Percentiles rank a stretch among this genome's conserved stretches.
Evolutionary conservation across 2,329 filamentous ascomycete genomes (phyloP).

Genomic region (Calonectria hawksworthii): DNA sequence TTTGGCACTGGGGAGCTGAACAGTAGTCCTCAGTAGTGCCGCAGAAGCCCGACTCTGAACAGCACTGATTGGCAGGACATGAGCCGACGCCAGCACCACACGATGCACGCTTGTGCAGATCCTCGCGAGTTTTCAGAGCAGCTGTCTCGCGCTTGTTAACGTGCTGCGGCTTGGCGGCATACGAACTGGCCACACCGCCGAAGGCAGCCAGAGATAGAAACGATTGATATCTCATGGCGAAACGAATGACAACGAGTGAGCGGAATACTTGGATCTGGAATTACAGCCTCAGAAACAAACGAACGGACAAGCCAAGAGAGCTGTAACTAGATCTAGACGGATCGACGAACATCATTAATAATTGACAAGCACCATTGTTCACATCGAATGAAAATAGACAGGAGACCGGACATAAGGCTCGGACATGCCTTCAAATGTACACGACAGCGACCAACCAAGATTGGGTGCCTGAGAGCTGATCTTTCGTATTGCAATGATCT

Average conservation of each 20-base stretch:
- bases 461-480: neutral
- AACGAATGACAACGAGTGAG: neutral
- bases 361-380: neutral
- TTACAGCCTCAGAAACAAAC: neutral
- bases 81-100: neutral
- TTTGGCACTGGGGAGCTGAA: conserved; percentile 53
- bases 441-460: neutral
- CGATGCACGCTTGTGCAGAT: neutral
- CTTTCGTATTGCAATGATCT: neutral
- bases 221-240: neutral
- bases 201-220: neutral
- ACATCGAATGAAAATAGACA: neutral
- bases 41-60: conserved; percentile 52
- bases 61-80: conserved; percentile 41
- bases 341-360: neutral
- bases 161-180: neutral
- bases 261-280: neutral
- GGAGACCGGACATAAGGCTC: neutral
- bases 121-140: neutral
- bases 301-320: neutral
- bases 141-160: neutral
- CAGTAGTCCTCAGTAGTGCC: conserved; percentile 50
- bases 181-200: neutral
- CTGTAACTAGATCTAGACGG: neutral
- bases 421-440: neutral